Conservation (phyloP, 164 flowering plant species). For the Chimonanthus salicifolius region DNA sequence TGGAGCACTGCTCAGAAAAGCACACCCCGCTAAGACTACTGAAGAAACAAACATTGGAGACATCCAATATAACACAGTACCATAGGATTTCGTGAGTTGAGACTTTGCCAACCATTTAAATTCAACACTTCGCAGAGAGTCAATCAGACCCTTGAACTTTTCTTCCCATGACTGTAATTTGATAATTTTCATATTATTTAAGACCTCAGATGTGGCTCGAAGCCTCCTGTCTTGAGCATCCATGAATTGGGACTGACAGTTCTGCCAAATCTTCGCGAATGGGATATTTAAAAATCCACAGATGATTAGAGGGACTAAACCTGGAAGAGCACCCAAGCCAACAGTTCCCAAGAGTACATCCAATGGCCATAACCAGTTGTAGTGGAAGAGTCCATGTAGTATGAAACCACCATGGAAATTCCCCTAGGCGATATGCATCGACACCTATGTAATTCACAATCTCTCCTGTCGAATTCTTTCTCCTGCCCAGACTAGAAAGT, state of each 20-base stretch:
- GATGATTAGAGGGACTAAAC: slow-evolving; percentile 50
- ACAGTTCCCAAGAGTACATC: slow-evolving; percentile 46
- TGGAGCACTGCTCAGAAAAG: slow-evolving; percentile 38
- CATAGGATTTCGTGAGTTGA: slow-evolving; percentile 37
- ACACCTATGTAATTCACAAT: slow-evolving; percentile 80
- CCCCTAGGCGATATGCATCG: slow-evolving; percentile 87
- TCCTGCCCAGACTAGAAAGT: slow-evolving; percentile 62
- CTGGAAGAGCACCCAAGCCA: slow-evolving; percentile 63
- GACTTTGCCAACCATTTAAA: slow-evolving; percentile 55
- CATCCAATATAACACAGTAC: slow-evolving; percentile 64
- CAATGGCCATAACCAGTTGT: slow-evolving; percentile 49
- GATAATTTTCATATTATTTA: slow-evolving; percentile 80
- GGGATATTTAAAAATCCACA: slow-evolving; percentile 66
- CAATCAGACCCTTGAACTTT: slow-evolving; percentile 48
- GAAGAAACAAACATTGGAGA: slow-evolving; percentile 72
- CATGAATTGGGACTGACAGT: slow-evolving; percentile 56
- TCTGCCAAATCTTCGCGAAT: slow-evolving; percentile 53
- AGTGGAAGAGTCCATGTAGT: slow-evolving; percentile 37
- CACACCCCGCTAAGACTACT: slow-evolving; percentile 55
- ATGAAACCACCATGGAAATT: slow-evolving; percentile 74
- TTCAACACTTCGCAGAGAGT: slow-evolving; percentile 46
- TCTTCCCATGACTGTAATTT: slow-evolving; percentile 95
- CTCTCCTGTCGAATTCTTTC: slow-evolving; percentile 75
- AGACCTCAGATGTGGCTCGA: slow-evolving; percentile 67
- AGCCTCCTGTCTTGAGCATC: slow-evolving; percentile 62